Evolutionary conservation across 2,329 filamentous ascomycete genomes (phyloP).

Genomic region (Fonsecaea monophora): DNA sequence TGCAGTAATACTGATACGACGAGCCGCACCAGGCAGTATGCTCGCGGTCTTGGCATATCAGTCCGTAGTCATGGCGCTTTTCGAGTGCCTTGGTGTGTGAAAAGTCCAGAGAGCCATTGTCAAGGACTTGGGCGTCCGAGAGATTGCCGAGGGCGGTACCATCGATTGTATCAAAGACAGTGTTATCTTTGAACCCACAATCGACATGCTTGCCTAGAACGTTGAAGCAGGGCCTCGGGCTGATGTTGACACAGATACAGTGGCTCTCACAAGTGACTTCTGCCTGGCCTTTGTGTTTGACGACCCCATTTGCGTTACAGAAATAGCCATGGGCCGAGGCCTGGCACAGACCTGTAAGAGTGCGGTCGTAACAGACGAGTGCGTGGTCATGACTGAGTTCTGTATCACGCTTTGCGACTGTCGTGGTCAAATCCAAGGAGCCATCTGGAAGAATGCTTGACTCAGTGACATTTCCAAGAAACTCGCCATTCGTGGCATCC

Average conservation of each 20-base stretch:
- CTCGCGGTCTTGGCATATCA: background rate
- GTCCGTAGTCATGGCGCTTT: background rate
- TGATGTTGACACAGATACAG: conserved; percentile 12
- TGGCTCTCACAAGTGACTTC: background rate
- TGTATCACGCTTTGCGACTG: background rate
- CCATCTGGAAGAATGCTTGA: conserved; percentile 9
- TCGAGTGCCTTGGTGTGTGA: conserved; percentile 1
- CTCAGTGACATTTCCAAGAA: conserved; percentile 1
- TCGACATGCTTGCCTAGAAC: too few species aligned
- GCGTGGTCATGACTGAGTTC: conserved; percentile 2
- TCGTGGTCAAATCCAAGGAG: conserved; percentile 6
- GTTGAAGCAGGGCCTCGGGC: background rate
- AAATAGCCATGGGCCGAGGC: background rate
- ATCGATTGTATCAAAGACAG: conserved; percentile 4
- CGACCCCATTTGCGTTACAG: background rate
- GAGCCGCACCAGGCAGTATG: background rate
- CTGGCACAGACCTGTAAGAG: background rate
- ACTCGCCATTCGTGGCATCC: background rate
- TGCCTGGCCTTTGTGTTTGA: background rate
- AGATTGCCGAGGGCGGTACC: conserved; percentile 13
- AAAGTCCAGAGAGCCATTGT: background rate
- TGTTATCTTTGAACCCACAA: background rate
- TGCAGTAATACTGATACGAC: background rate
- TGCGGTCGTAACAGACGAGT: conserved; percentile 5
- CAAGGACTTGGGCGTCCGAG: conserved; percentile 9